These are phyloP conservation scores for Backusella morwellensis DNA, from an alignment of 192 early-diverging fungal genomes.

Conservation along the genomic window DNA sequence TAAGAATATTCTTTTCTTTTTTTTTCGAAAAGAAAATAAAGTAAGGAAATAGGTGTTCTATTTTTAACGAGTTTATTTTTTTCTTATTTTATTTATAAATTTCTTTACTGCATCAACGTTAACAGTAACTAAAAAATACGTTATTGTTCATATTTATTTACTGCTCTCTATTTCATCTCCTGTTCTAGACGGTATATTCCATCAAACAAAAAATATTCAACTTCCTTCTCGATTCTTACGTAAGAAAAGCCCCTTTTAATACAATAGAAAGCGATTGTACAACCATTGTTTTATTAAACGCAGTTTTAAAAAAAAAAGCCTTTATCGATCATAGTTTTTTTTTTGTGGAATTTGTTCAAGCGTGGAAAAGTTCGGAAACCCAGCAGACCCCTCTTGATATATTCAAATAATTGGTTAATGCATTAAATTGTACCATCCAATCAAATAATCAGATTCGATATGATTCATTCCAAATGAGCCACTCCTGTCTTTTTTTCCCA, in stretches of 20 bases:
- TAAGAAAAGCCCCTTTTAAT: neutral
- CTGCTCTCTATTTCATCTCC: neutral
- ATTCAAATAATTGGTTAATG: neutral
- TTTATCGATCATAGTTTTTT: neutral
- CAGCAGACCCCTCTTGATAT: neutral
- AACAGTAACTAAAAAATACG: too few relatives aligned
- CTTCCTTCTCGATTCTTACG: neutral
- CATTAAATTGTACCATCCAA: neutral
- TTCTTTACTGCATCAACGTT: neutral
- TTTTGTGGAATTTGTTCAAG: neutral
- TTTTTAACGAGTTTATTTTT: neutral
- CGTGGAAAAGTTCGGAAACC: neutral
- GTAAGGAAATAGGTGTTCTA: neutral
- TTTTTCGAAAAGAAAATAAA: neutral
- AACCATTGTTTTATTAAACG: neutral
- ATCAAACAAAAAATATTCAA: neutral
- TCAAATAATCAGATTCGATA: neutral
- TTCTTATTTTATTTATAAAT: neutral
- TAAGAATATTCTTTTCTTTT: neutral
- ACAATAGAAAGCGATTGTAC: neutral
- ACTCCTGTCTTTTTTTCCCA: slow-evolving; percentile 1
- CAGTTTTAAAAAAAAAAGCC: neutral
- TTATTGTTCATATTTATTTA: neutral
- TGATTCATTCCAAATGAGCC: slow-evolving; percentile 5
- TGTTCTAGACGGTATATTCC: neutral